Evolutionary conservation across 2,329 filamentous ascomycete species (phyloP), one percentile per base, ranked within the genome.

Genomic region (Delphinella strobiligena): DNA sequence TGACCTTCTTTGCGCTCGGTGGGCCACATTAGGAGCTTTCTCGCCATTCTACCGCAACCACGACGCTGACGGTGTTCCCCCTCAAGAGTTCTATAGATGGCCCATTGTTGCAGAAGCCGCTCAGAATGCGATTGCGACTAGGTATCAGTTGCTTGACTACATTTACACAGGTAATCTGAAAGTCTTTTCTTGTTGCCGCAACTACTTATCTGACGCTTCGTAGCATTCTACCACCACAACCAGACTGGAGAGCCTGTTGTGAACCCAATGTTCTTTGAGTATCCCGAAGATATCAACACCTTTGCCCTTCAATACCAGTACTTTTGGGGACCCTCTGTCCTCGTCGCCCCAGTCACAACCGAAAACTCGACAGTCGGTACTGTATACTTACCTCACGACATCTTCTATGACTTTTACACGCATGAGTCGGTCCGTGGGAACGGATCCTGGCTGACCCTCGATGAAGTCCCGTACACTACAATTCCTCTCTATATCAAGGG

Each of bases 61-160:
- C 62, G 80, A 80, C 43, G 65, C 67, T 19, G 57, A 68, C 31
- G 55, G 60, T 22, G 56, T 58, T 3, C 64, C 71, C n/a, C 55
- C 58, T 3, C 82, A 87, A 52, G 82, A 87, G 54, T 81, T 83
- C 55, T 89, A 87, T 58, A 71, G 66, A 34, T 87, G 80, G 78
- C 61, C 66, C 0, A 59, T 64, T 1, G 80, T 83, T 4, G 66
- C 80, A 0, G 61, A 69, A 7, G 78, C 80, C 0, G 80, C 80
- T 0, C 71, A 70, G 40, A 78, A 74, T 43, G 80, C 77, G 14
- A 85, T 88, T 49, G 71, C 71, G 19, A 76, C 78, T 35, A 72
- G 83, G n/a, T 88, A 88, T 62, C 69, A 73, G 22, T 66, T 88
- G n/a, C 66, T 88, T 10, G 82, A 87, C 51, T 88, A 88, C 61